Evolutionary conservation across 2,329 filamentous ascomycete genomes (phyloP).

Genomic region (Leptoxyphium fumago): DNA sequence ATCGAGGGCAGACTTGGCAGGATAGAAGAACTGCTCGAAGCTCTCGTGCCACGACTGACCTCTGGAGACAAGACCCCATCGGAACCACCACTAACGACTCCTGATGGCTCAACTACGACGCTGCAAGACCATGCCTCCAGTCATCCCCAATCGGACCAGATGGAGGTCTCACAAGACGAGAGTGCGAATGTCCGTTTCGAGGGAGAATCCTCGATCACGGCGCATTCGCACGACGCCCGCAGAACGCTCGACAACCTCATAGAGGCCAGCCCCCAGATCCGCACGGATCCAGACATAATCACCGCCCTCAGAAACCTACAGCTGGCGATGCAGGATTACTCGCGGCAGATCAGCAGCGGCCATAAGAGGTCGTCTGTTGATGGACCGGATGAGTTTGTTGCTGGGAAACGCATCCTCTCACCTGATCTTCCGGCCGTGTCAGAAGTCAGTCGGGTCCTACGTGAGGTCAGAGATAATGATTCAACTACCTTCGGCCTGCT

Average conservation of each 20-base stretch:
- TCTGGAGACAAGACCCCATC: neutral
- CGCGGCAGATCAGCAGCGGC: neutral
- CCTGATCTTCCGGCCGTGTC: neutral
- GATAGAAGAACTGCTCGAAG: neutral
- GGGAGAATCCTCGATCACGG: neutral
- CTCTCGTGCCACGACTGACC: neutral
- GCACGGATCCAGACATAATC: neutral
- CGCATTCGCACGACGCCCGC: neutral
- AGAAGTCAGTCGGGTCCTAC: neutral
- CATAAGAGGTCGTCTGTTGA: neutral
- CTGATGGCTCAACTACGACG: neutral
- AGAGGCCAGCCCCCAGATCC: neutral
- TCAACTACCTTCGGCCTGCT: neutral
- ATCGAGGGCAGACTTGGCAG: neutral
- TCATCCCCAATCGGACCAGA: neutral
- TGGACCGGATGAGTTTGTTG: neutral
- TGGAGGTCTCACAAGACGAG: neutral
- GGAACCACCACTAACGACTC: neutral
- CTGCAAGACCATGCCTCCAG: neutral
- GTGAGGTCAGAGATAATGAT: neutral
- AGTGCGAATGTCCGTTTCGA: neutral
- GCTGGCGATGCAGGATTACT: neutral
- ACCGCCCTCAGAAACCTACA: neutral
- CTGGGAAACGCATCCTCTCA: neutral
- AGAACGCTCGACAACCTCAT: neutral